Evolutionary conservation across 345 rosid genomes (phyloP), one percentile per base, ranked within the genome.

Genomic region (Kandelia obovata): DNA sequence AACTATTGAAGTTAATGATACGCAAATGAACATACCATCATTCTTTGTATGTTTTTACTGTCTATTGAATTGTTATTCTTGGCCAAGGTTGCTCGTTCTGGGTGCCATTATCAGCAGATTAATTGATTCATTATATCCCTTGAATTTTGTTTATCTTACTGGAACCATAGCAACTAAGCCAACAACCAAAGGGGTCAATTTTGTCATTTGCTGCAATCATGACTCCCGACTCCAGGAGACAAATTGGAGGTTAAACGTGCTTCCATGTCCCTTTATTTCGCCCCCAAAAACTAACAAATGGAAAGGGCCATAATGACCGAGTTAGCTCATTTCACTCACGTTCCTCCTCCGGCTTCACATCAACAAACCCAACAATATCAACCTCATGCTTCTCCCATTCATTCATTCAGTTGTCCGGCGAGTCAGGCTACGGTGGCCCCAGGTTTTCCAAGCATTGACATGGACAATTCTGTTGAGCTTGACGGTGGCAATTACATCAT

Each of bases 391-490:
- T 25, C 16, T 25, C 16, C 16, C 13, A 23, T 25, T 55, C 30
- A 23, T 25, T 55, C 30, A 27, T 8, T 55, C 59, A 23, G 16
- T 27, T 55, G 4, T 55, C 28, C 17, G 6, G 17, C 25, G 59
- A 55, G 30, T 25, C 16, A 5, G 5, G 52, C 9, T 53, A 5
- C 53, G 17, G 5, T 30, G 76, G 65, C 76, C 78, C 3, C 61
- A 49, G 8, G 61, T 75, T 2, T 25, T 70, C 37, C 30, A 43
- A 2, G 76, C 79, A 10, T 67, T 76, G 49, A 67, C 64, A 28
- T 84, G 83, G 83, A 79, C 81, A 3, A 53, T 68, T 34, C 65
- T 82, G 61, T 65, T 82, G 49, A 64, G 53, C 11, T 27, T 75
- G 21, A 69, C 77, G 0, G 82, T 79, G 60, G 74, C 74, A 7